Percentiles rank a stretch among this genome's conserved stretches.
phyloP scores from a whole-genome alignment of 75 land plant species.

The Sequoia sempervirens region DNA sequence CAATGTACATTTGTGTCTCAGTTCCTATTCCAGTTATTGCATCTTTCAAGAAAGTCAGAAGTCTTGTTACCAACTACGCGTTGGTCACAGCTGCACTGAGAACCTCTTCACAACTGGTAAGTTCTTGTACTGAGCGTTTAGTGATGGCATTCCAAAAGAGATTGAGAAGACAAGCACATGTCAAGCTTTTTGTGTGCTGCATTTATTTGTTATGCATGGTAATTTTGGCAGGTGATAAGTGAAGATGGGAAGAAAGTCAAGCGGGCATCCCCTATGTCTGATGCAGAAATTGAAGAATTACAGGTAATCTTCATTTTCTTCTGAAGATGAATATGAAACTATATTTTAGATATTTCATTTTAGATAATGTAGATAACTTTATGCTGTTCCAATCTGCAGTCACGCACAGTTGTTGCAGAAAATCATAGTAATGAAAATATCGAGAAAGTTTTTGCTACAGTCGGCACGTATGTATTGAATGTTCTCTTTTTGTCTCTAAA shows the following conservation, averaged over 20 bases:
- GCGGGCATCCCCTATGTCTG: slow-evolving; percentile 64
- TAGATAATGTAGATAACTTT: not conserved
- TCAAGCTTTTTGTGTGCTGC: not conserved
- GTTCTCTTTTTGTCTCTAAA: not conserved
- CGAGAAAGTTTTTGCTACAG: slow-evolving; percentile 78
- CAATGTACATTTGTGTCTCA: slow-evolving; percentile 13
- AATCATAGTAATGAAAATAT: slow-evolving; percentile 79
- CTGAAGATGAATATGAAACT: not conserved
- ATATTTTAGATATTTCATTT: not conserved
- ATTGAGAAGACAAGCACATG: not conserved
- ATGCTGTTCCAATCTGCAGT: slow-evolving; percentile 30
- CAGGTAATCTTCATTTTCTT: slow-evolving; percentile 43
- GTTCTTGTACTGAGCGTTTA: slow-evolving; percentile 18
- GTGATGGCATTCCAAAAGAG: not conserved
- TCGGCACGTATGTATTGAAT: slow-evolving; percentile 56
- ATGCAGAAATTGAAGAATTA: slow-evolving; percentile 80
- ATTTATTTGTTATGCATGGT: not conserved
- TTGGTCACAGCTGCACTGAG: slow-evolving; percentile 74
- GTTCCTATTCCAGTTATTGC: slow-evolving; percentile 91
- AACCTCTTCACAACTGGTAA: slow-evolving; percentile 78
- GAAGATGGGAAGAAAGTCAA: slow-evolving; percentile 95
- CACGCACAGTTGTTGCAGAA: slow-evolving; percentile 90
- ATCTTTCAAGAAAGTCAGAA: slow-evolving; percentile 87
- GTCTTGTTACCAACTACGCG: slow-evolving; percentile 49
- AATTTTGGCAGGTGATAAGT: slow-evolving; percentile 67